Conservation (phyloP, 2,329 filamentous ascomycete species). For the Epichloe gansuensis region DNA sequence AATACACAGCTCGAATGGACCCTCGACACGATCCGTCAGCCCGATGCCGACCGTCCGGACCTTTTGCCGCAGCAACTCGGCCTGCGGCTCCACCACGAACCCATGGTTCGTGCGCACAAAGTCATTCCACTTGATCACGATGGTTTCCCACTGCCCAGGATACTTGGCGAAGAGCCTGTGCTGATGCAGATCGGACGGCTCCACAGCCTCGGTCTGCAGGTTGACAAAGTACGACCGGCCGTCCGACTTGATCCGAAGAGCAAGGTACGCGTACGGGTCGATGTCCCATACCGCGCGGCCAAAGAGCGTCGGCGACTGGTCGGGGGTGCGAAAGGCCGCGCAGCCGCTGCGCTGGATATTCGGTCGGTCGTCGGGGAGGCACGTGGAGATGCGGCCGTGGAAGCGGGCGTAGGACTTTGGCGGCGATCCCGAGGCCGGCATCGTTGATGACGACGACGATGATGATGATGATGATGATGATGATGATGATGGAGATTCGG, state of each 20-base stretch:
- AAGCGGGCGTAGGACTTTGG: conserved; percentile 55
- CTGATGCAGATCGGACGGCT: conserved; percentile 91
- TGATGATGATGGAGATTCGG: conserved; percentile 11
- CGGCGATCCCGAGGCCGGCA: conserved; percentile 8
- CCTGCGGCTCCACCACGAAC: conserved; percentile 83
- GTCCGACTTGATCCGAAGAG: conserved; percentile 78
- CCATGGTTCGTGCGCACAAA: conserved; percentile 94
- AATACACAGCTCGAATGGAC: conserved; percentile 77
- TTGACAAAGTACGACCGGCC: conserved; percentile 90
- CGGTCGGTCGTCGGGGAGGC: conserved; percentile 63
- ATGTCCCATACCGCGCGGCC: conserved; percentile 80
- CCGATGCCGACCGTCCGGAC: conserved; percentile 78
- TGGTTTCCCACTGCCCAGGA: conserved; percentile 85
- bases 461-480: conserved; percentile 10
- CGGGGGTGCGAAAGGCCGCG: conserved; percentile 77
- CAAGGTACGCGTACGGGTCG: conserved; percentile 78
- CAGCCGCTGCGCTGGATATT: conserved; percentile 71
- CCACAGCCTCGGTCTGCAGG: conserved; percentile 84
- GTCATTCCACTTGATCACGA: conserved; percentile 80
- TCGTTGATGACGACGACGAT: conserved; percentile 7
- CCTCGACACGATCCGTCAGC: conserved; percentile 76
- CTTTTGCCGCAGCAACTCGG: conserved; percentile 75
- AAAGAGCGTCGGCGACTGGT: conserved; percentile 67
- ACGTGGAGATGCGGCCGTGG: conserved; percentile 76
- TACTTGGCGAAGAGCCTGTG: conserved; percentile 71